These are phyloP conservation scores for Phaseolus coccineus DNA, from an alignment of 331 rosid genomes.

Conservation along the genomic window DNA sequence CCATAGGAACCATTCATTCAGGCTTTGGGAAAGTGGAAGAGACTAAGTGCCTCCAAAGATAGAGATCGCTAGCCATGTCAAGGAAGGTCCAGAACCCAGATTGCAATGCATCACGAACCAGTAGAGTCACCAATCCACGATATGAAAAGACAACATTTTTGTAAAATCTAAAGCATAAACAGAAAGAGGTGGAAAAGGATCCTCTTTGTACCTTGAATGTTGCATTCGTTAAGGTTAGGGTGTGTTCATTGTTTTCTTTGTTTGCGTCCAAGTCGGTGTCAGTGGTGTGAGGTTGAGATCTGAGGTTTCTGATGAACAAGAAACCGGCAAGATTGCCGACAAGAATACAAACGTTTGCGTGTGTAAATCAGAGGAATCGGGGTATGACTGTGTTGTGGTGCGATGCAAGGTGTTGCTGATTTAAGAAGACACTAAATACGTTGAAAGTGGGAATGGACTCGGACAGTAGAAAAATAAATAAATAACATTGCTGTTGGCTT, in stretches of 20 bases:
- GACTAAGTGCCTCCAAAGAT: constrained; percentile 80
- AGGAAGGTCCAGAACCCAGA: constrained; percentile 81
- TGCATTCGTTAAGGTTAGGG: constrained; percentile 5
- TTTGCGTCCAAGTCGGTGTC: not conserved
- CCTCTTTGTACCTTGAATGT: constrained; percentile 46
- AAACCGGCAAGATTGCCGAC: constrained; percentile 93
- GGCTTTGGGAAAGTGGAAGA: constrained; percentile 36
- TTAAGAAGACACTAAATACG: not conserved
- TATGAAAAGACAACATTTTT: not conserved
- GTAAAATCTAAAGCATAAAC: not conserved
- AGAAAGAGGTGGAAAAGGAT: not conserved
- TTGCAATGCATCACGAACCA: constrained; percentile 64
- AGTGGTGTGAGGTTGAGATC: constrained; percentile 51
- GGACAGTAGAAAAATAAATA: no score
- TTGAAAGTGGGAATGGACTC: no score
- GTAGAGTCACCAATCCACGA: constrained; percentile 7
- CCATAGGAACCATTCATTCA: not conserved
- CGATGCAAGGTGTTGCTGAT: not conserved
- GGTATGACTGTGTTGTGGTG: not conserved
- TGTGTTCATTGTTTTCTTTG: not conserved
- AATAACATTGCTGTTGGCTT: not conserved
- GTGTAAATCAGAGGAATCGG: not conserved
- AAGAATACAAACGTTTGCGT: constrained; percentile 56
- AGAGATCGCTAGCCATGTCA: constrained; percentile 92
- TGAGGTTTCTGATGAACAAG: constrained; percentile 80